phyloP scores from a whole-genome alignment of 306 rosid genomes.

The Vigna hirtella region DNA sequence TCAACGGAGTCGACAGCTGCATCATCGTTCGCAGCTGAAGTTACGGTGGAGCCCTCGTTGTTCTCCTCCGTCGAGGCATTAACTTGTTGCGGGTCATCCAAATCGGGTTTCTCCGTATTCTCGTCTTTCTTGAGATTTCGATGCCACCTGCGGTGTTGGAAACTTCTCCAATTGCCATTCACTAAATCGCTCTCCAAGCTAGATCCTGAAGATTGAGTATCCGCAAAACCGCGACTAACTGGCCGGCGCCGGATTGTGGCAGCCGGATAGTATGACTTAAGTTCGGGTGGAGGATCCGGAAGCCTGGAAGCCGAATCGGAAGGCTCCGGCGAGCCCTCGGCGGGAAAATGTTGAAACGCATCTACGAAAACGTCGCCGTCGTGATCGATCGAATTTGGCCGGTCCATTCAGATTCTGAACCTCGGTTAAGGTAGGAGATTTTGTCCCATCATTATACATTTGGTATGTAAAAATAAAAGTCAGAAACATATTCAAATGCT shows the following conservation, averaged over 20 bases:
- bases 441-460: background rate
- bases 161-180: conserved; percentile 35
- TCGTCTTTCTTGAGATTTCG: conserved; percentile 42
- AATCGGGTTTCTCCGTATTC: conserved; percentile 34
- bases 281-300: conserved; percentile 16
- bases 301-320: conserved; percentile 51
- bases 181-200: conserved; percentile 26
- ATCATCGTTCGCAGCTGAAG: conserved; percentile 47
- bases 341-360: conserved; percentile 40
- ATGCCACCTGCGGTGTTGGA: conserved; percentile 11
- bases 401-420: conserved; percentile 56
- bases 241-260: conserved; percentile 57
- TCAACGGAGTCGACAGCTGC: conserved; percentile 38
- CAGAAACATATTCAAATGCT: too few relatives aligned
- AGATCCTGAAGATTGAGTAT: conserved; percentile 34
- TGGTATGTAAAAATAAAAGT: background rate
- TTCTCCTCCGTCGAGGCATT: conserved; percentile 35
- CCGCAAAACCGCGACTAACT: background rate
- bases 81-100: conserved; percentile 25
- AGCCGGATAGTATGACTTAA: conserved; percentile 30
- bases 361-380: conserved; percentile 59
- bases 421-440: background rate
- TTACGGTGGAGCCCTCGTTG: conserved; percentile 57
- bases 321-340: conserved; percentile 44
- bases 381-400: conserved; percentile 43